Evolutionary conservation across 1,284 basidiomycete genomes (phyloP), one percentile per base, ranked within the genome.

Genomic region (Gomphus bonarii): DNA sequence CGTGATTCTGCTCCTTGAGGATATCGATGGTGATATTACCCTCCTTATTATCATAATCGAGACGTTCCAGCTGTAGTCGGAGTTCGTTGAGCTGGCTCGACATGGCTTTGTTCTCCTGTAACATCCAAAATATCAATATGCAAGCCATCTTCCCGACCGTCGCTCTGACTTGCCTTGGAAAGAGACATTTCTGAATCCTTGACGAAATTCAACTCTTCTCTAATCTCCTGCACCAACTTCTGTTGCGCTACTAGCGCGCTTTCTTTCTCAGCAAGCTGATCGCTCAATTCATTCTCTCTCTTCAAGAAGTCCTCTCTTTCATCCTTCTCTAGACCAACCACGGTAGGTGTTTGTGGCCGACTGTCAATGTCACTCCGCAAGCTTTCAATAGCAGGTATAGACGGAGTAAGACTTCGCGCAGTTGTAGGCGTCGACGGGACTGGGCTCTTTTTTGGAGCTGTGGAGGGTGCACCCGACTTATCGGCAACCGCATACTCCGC

Each of bases 1-100:
- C 97, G 61, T 80, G 78, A 64, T 92, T 94, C 75, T 97, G 92
- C 70, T 99, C 97, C 69, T 94, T 93, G 65, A 97, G 83, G 62
- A 94, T 91, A 67, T 99, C 97, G 59, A 95, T 82, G n/a, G 91
- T 92, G 68, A 98, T 98, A 56, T 81, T 75, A 48, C 91, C 83
- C 74, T 98, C 95, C 73, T 97, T 97, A 73, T 90, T 89, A 70
- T 99, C 95, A 66, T 97, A 95, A 64, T 90, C 91, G 51, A 99
- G 78, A 43, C 95, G 81, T 69, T 95, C 95, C 51, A 95, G 82
- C 72, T 95, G 88, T 49, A 97, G 73, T 59, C 92, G 85, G 52
- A 98, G 79, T 65, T 99, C 95, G 68, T 92, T 95, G 63, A 98
- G 75, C 66, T 95, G 89, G 66, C 78, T 82, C 33, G 88, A 91